phyloP scores from a whole-genome alignment of 2,329 filamentous ascomycete genomes.

The Boeremia exigua region DNA sequence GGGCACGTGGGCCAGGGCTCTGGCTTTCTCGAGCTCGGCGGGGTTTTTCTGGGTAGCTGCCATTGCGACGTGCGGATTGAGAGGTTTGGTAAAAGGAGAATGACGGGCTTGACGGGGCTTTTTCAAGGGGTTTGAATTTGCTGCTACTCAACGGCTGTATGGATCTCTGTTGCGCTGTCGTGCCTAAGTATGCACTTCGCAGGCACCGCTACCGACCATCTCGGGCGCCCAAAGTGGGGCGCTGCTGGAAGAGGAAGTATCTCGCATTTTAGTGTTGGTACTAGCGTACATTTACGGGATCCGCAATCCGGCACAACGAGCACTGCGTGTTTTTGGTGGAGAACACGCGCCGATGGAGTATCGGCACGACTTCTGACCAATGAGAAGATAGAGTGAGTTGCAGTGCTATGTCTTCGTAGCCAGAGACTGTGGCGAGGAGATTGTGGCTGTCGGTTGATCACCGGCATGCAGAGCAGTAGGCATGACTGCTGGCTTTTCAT shows the following conservation, averaged over 20 bases:
- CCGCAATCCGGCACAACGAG: not conserved
- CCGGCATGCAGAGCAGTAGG: no score
- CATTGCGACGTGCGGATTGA: constrained; percentile 29
- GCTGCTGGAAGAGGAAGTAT: constrained; percentile 21
- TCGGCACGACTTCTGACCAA: constrained; percentile 19
- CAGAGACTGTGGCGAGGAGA: no score
- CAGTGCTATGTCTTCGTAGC: not conserved
- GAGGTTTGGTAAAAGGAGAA: not conserved
- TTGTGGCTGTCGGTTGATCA: no score
- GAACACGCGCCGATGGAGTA: not conserved
- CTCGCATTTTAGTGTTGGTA: constrained; percentile 26
- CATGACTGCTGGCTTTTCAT: no score
- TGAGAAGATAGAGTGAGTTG: not conserved
- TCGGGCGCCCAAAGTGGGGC: constrained; percentile 22
- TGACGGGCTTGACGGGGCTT: not conserved
- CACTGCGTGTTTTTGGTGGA: constrained; percentile 1
- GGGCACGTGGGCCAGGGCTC: constrained; percentile 58
- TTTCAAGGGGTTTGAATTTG: no score
- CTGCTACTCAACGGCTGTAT: no score
- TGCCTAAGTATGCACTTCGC: no score
- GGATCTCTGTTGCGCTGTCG: constrained; percentile 1
- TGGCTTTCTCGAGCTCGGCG: constrained; percentile 54
- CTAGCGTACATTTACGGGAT: constrained; percentile 10
- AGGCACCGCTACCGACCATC: not conserved
- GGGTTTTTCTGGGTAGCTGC: constrained; percentile 52